Evolutionary conservation across 352 stramenopile species (phyloP).

Genomic region (Globisporangium splendens): DNA sequence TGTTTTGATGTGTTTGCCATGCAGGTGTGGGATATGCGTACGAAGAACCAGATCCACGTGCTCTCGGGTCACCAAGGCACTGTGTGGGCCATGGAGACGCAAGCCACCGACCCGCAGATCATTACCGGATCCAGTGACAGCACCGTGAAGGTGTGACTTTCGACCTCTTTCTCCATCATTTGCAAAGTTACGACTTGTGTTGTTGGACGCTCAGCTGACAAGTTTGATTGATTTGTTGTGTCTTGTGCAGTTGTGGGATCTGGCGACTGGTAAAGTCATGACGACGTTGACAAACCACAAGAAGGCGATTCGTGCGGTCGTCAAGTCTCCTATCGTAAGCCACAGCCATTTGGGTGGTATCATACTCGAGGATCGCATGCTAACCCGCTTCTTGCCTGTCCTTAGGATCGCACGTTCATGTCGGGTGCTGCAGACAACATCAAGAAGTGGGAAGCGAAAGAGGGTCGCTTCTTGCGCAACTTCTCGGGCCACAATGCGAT

Average conservation of each 20-base stretch:
- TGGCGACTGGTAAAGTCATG: constrained; percentile 97
- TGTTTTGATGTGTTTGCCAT: constrained; percentile 2
- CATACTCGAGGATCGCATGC: background rate
- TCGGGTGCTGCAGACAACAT: constrained; percentile 96
- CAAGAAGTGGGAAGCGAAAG: constrained; percentile 98
- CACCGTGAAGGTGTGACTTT: constrained; percentile 85
- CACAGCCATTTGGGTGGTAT: background rate
- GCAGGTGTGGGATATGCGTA: constrained; percentile 99
- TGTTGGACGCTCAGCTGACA: background rate
- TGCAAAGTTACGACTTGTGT: background rate
- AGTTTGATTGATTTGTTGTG: background rate
- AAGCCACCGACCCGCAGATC: constrained; percentile 95
- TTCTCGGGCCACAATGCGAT: constrained; percentile 97
- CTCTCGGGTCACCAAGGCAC: constrained; percentile 97
- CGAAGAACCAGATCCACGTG: constrained; percentile 97
- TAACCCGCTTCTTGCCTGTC: background rate
- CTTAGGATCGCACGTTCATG: constrained; percentile 95
- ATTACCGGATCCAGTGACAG: constrained; percentile 92
- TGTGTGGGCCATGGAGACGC: constrained; percentile 93
- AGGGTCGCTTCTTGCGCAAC: constrained; percentile 96
- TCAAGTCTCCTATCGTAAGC: constrained; percentile 79
- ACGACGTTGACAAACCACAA: constrained; percentile 99
- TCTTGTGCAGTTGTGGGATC: constrained; percentile 91
- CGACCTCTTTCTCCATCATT: background rate
- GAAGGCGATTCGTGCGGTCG: constrained; percentile 94